A percentile compares a stretch with the other conserved stretches of the same genome.
Evolutionary conservation across 805 yeast genomes (phyloP).

Genomic region (Ogataea paradorogensis): DNA sequence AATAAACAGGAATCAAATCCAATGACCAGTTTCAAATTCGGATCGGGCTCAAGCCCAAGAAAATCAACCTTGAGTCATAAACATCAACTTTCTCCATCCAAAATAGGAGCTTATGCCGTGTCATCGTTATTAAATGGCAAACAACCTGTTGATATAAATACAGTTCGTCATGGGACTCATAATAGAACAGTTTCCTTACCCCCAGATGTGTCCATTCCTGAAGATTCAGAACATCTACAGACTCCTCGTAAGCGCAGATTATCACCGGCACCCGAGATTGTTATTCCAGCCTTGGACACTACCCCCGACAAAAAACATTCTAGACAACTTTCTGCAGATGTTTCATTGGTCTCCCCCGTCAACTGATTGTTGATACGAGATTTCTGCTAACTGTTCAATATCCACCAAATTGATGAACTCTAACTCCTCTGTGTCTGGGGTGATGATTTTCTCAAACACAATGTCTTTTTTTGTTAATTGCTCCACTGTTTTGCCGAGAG

Average conservation of each 20-base stretch:
- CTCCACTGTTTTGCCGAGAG: slow-evolving; percentile 46
- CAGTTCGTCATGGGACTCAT: slow-evolving; percentile 33
- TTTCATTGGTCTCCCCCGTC: slow-evolving; percentile 9
- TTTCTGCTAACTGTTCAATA: slow-evolving; percentile 57
- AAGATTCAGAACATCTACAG: slow-evolving; percentile 14
- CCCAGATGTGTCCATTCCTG: slow-evolving; percentile 34
- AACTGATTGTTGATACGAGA: slow-evolving; percentile 30
- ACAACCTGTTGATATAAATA: slow-evolving; percentile 22
- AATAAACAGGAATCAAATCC: slow-evolving; percentile 12
- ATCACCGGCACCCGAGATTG: slow-evolving; percentile 10
- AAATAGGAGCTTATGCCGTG: slow-evolving; percentile 70
- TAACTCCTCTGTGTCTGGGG: slow-evolving; percentile 40
- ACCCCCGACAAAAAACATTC: slow-evolving; percentile 9
- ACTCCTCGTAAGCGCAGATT: slow-evolving; percentile 16
- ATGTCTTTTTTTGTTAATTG: slow-evolving; percentile 43
- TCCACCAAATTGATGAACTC: slow-evolving; percentile 49
- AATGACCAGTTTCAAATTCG: slow-evolving; percentile 32
- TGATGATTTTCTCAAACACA: slow-evolving; percentile 53
- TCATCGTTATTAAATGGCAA: slow-evolving; percentile 37
- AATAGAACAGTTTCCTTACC: slow-evolving; percentile 42
- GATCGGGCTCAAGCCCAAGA: slow-evolving; percentile 23
- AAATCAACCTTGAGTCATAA: slow-evolving; percentile 17
- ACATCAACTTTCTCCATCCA: slow-evolving; percentile 40
- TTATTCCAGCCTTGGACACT: slow-evolving; percentile 9
- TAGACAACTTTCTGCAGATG: slow-evolving; percentile 9